Evolutionary conservation across 805 yeast species (phyloP).

Genomic region (Sungouiella blattae): DNA sequence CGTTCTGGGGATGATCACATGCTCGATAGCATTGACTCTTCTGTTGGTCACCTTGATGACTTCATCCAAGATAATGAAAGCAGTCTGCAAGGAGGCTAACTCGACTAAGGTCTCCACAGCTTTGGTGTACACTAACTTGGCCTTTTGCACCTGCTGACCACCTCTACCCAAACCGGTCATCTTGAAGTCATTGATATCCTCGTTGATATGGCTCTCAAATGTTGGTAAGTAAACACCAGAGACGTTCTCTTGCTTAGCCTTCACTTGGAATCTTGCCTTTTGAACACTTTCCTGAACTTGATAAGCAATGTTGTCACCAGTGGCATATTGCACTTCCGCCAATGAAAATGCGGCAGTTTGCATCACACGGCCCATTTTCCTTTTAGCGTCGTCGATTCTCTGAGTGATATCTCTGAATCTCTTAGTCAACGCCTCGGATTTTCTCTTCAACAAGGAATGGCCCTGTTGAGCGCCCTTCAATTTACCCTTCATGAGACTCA

Average conservation of each 20-base stretch:
- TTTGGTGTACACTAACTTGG: slow-evolving; percentile 86
- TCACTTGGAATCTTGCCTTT: slow-evolving; percentile 84
- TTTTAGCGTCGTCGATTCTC: slow-evolving; percentile 90
- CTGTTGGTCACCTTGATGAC: slow-evolving; percentile 97
- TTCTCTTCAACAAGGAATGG: slow-evolving; percentile 86
- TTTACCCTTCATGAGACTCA: slow-evolving; percentile 90
- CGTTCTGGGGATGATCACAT: slow-evolving; percentile 95
- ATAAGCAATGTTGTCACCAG: slow-evolving; percentile 92
- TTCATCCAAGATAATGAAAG: slow-evolving; percentile 93
- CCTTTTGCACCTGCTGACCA: slow-evolving; percentile 96
- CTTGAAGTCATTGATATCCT: slow-evolving; percentile 86
- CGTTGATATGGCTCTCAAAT: slow-evolving; percentile 81
- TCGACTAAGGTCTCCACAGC: slow-evolving; percentile 98
- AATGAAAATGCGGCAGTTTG: slow-evolving; percentile 96
- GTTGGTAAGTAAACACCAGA: slow-evolving; percentile 94
- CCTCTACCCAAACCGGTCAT: slow-evolving; percentile 97
- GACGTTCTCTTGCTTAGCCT: slow-evolving; percentile 92
- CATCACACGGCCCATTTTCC: slow-evolving; percentile 98
- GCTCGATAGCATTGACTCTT: slow-evolving; percentile 98
- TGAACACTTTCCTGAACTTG: slow-evolving; percentile 95
- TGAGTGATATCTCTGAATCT: slow-evolving; percentile 94
- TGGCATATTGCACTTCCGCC: slow-evolving; percentile 96
- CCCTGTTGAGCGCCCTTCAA: slow-evolving; percentile 98
- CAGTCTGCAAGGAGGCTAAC: slow-evolving; percentile 93
- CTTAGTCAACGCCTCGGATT: slow-evolving; percentile 94